Evolutionary conservation across 371 early-diverging fungal genomes (phyloP).

Genomic region (Mortierella sp.): DNA sequence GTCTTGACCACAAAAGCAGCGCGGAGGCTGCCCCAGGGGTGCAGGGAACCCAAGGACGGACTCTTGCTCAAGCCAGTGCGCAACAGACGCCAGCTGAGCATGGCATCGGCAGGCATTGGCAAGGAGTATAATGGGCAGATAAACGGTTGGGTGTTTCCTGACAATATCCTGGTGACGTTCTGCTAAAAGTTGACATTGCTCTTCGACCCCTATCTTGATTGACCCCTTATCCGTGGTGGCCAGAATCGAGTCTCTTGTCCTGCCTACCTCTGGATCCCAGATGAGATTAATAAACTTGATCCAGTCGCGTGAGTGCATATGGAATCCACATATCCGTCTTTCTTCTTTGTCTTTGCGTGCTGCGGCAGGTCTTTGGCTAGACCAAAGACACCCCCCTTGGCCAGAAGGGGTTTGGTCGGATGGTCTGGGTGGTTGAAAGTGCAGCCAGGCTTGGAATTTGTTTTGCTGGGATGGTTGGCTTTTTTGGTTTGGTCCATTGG

Average conservation of each 20-base stretch:
- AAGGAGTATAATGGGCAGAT: slow-evolving; percentile 1
- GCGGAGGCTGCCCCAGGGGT: not conserved
- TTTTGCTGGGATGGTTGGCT: too few relatives aligned
- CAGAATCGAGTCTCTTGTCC: not conserved
- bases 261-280: not conserved
- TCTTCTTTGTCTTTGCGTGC: too few relatives aligned
- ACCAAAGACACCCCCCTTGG: too few relatives aligned
- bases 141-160: slow-evolving; percentile 14
- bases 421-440: too few relatives aligned
- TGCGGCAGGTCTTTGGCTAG: too few relatives aligned
- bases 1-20: slow-evolving; percentile 20
- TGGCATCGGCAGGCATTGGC: slow-evolving; percentile 12
- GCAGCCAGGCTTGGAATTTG: too few relatives aligned
- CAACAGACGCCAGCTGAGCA: slow-evolving; percentile 7
- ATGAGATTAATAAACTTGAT: slow-evolving; percentile 11
- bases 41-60: not conserved
- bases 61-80: slow-evolving; percentile 21
- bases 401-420: too few relatives aligned
- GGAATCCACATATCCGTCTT: slow-evolving; percentile 36
- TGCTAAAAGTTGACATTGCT: slow-evolving; percentile 3
- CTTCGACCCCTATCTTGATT: not conserved
- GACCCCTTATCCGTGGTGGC: too few relatives aligned
- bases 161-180: slow-evolving; percentile 31
- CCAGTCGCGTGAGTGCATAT: slow-evolving; percentile 33
- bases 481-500: too few relatives aligned